A percentile compares a stretch with the other conserved stretches of the same genome.
phyloP scores from a whole-genome alignment of 805 yeast genomes.

The Candida odintsovae region DNA sequence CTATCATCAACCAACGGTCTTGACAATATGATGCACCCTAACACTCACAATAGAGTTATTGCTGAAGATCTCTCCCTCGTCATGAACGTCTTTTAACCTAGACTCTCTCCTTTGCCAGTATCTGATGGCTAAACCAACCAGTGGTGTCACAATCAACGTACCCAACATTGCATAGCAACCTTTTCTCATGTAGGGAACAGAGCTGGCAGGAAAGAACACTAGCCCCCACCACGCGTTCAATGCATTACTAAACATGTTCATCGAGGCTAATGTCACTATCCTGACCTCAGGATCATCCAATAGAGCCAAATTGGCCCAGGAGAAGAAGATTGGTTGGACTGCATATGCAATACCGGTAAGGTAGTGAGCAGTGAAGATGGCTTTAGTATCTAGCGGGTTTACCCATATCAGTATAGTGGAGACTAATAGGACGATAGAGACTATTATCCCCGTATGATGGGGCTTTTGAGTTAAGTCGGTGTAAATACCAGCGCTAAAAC shows the following conservation, averaged over 20 bases:
- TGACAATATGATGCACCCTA: neutral
- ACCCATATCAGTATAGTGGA: slow-evolving; percentile 40
- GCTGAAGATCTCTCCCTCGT: neutral
- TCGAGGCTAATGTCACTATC: slow-evolving; percentile 55
- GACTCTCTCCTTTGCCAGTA: slow-evolving; percentile 34
- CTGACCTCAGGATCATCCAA: slow-evolving; percentile 54
- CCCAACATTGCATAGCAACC: slow-evolving; percentile 57
- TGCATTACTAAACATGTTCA: slow-evolving; percentile 58
- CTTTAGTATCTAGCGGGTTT: slow-evolving; percentile 30
- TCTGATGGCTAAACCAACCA: slow-evolving; percentile 36
- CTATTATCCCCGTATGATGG: slow-evolving; percentile 43
- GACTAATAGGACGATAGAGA: slow-evolving; percentile 36
- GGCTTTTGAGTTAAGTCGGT: slow-evolving; percentile 35
- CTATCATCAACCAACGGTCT: neutral
- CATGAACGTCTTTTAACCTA: neutral
- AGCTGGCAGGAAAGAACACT: slow-evolving; percentile 43
- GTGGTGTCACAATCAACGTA: slow-evolving; percentile 37
- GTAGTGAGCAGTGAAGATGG: slow-evolving; percentile 49
- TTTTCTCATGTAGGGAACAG: slow-evolving; percentile 42
- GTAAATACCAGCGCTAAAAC: slow-evolving; percentile 35
- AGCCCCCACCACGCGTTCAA: slow-evolving; percentile 61
- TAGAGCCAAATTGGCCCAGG: slow-evolving; percentile 58
- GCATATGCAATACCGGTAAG: slow-evolving; percentile 48
- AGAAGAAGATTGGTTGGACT: slow-evolving; percentile 53
- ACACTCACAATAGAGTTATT: neutral